Conservation (phyloP, 1,284 basidiomycete species). For the Apiotrichum sp. region DNA sequence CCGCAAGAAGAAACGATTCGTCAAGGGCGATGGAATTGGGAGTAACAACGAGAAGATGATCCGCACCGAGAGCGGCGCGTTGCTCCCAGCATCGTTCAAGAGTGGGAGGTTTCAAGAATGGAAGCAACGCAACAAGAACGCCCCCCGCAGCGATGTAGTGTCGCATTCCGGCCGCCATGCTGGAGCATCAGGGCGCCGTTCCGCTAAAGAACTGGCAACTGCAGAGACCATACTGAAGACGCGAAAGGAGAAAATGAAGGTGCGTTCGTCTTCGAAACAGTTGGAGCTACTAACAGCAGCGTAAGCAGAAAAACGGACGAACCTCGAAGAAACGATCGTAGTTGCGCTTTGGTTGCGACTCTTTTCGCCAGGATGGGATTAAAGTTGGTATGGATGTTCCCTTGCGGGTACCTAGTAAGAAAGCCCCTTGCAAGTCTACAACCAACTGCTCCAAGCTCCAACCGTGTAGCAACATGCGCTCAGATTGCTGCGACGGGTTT, state of each 20-base stretch:
- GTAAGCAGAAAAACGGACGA: constrained; percentile 13
- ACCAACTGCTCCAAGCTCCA: too few relatives aligned
- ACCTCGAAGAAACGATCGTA: not conserved
- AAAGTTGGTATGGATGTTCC: too few relatives aligned
- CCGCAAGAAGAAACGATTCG: constrained; percentile 92
- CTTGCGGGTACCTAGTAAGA: too few relatives aligned
- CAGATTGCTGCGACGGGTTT: too few relatives aligned
- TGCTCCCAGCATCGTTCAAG: constrained; percentile 88
- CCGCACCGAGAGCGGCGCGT: constrained; percentile 82
- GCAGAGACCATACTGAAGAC: constrained; percentile 10
- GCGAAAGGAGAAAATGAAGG: constrained; percentile 1
- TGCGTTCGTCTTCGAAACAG: not conserved
- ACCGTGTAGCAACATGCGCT: too few relatives aligned
- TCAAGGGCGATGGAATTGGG: constrained; percentile 75
- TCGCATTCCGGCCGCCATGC: not conserved
- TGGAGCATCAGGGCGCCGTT: constrained; percentile 51
- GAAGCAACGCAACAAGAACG: constrained; percentile 54
- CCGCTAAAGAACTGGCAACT: constrained; percentile 3
- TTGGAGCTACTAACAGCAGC: not conserved
- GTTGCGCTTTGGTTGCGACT: too few relatives aligned
- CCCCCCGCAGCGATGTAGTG: not conserved
- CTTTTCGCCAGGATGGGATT: too few relatives aligned
- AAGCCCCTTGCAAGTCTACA: too few relatives aligned
- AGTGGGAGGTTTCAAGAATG: constrained; percentile 93
- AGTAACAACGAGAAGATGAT: constrained; percentile 94